Conservation (phyloP, 768 basidiomycete genomes). For the Mrakia blollopis region DNA sequence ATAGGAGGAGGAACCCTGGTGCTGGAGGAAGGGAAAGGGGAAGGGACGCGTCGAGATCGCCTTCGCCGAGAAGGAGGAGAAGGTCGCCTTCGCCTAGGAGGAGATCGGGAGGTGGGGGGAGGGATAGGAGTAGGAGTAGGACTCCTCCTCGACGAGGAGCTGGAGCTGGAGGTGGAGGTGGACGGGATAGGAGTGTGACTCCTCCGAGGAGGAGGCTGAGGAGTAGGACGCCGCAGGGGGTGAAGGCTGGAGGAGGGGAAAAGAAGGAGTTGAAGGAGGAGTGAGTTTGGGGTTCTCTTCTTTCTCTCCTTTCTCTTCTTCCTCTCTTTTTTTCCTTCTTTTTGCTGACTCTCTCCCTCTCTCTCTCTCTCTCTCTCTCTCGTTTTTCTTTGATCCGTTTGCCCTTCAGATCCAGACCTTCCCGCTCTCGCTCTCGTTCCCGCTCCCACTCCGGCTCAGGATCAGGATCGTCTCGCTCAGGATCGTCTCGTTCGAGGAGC, state of each 20-base stretch:
- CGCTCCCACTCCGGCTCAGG: neutral
- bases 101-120: neutral
- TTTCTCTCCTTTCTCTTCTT: neutral
- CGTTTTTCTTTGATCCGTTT: neutral
- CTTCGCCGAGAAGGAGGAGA: neutral
- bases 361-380: neutral
- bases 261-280: neutral
- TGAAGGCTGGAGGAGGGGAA: neutral
- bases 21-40: slow-evolving; percentile 43
- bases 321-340: neutral
- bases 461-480: slow-evolving; percentile 7
- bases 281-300: neutral
- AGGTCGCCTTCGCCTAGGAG: neutral
- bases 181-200: too few species aligned
- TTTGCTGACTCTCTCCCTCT: too few species aligned
- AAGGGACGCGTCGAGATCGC: neutral
- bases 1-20: slow-evolving; percentile 41
- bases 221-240: too few species aligned
- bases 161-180: neutral
- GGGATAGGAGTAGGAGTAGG: neutral
- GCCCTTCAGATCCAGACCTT: neutral
- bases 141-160: slow-evolving; percentile 3
- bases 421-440: neutral
- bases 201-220: neutral
- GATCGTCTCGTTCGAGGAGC: neutral